Evolutionary conservation across 1,284 basidiomycete species (phyloP), one percentile per base, ranked within the genome.

Genomic region (Ustilago bromivora): DNA sequence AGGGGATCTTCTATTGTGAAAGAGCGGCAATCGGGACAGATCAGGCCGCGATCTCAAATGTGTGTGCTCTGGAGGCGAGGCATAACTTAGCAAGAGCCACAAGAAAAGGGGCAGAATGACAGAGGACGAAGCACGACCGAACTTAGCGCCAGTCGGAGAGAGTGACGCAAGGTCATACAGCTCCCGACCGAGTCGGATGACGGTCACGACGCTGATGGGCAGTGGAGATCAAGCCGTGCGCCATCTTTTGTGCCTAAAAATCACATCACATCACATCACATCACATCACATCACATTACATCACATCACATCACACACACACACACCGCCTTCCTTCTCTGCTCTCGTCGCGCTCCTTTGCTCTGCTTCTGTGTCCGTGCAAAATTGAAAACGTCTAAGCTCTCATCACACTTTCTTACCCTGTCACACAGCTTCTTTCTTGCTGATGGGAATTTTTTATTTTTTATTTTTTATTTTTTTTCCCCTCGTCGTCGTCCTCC

Each of bases 111-210:
- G 28, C 9, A 51, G 49, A 51, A 51, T 3, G 17, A 19, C 23
- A 32, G 23, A 40, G 10, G n/a, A 49, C 46, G 49, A 51, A 51
- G 49, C 49, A 51, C 13, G 28, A 51, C 28, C 49, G 49, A 51
- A 51, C 28, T 28, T 32, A 51, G 49, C 4, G 31, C 49, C 49
- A 31, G 49, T 19, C 41, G n/a, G 41, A 46, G 41, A 46, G 15
- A 46, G 23, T 31, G 23, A 31, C 23, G 46, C 46, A 51, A 32
- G 53, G 53, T 38, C 53, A 38, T 35, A 54, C 31, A 2, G 53
- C 53, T 38, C 53, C 53, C 35, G 53, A 38, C 53, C 35, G 53
- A 38, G 53, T 54, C 53, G 53, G 53, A 54, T 54, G 53, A 54
- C 53, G 10, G 49, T 12, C 49, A 57, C 47, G 41, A 57, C 41